Evolutionary conservation across 805 yeast genomes (phyloP).

Genomic region (Barnettozyma salicaria): DNA sequence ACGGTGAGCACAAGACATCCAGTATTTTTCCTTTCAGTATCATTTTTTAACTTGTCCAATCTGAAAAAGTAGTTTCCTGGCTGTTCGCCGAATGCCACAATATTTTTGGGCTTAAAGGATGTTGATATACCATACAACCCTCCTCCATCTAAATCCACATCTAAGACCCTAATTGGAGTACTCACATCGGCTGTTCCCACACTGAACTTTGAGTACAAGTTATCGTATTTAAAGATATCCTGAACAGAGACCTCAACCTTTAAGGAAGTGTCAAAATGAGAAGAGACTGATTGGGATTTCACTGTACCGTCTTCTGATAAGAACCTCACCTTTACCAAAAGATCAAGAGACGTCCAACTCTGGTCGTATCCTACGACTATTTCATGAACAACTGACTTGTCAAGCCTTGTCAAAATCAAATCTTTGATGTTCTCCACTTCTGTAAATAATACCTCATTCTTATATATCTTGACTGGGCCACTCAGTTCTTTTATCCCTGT

Average conservation of each 20-base stretch:
- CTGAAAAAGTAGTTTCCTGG: slow-evolving; percentile 58
- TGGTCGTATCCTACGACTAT: slow-evolving; percentile 31
- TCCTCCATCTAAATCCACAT: slow-evolving; percentile 35
- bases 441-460: slow-evolving; percentile 4
- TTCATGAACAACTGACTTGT: slow-evolving; percentile 16
- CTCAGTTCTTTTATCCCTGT: slow-evolving; percentile 4
- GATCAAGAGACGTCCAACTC: slow-evolving; percentile 11
- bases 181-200: slow-evolving; percentile 50
- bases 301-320: slow-evolving; percentile 1
- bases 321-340: slow-evolving; percentile 14
- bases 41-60: slow-evolving; percentile 30
- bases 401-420: slow-evolving; percentile 5
- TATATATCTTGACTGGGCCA: background rate
- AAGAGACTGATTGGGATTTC: slow-evolving; percentile 18
- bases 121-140: slow-evolving; percentile 30
- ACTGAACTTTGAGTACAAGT: slow-evolving; percentile 61
- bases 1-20: slow-evolving; percentile 40
- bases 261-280: slow-evolving; percentile 45
- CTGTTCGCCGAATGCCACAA: slow-evolving; percentile 63
- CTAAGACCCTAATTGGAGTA: slow-evolving; percentile 48
- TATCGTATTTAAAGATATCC: slow-evolving; percentile 57
- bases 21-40: slow-evolving; percentile 20
- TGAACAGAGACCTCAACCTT: slow-evolving; percentile 72
- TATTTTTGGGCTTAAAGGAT: slow-evolving; percentile 26
- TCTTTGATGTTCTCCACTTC: background rate